Evolutionary conservation across 257 asterid species (phyloP), one percentile per base, ranked within the genome.

Genomic region (Solanum chiquidenum): DNA sequence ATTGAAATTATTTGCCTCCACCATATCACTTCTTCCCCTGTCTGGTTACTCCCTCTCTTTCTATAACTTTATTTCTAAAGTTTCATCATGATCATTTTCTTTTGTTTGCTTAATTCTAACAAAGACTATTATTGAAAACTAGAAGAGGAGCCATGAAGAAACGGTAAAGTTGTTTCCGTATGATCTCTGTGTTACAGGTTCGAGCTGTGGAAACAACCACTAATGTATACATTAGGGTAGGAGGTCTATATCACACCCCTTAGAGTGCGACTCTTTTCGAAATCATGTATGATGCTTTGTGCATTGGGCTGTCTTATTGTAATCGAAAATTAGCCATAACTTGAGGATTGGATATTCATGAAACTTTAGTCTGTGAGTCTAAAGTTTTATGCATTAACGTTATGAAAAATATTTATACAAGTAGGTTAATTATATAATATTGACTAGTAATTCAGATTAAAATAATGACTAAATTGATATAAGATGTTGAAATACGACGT

Each of bases 11-110:
- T 44, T 44, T 79, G 85, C 38, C 38, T 79, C 85, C 27, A 79
- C 58, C 4, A 12, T 44, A 79, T 79, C 85, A 1, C 38, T 44
- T 79, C 38, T 79, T 79, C 85, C 85, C 85, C 85, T 27, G 66
- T 79, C 85, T 25, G 85, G 85, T 79, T 79, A 79, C 85, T 44
- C 85, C 60, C 85, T 79, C 85, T 79, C 64, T 79, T 42, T 40
- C 31, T 73, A 34, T 73, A 29, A 34, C 49, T 35, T 12, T 35
- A 12, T 35, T 34, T 73, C 16, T 42, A 25, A 77, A n/a, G 84
- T 9, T 79, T 44, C 34, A 44, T 77, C 34, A 25, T 44, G 23
- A 44, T 77, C 34, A 40, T 77, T 40, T 77, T 42, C 35, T 40
- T 40, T 35, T 35, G 14, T 12, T 76, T 76, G 9, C 23, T 31